These are phyloP conservation scores for Solanum chiquidenum DNA, from an alignment of 257 asterid species.

Conservation along the genomic window DNA sequence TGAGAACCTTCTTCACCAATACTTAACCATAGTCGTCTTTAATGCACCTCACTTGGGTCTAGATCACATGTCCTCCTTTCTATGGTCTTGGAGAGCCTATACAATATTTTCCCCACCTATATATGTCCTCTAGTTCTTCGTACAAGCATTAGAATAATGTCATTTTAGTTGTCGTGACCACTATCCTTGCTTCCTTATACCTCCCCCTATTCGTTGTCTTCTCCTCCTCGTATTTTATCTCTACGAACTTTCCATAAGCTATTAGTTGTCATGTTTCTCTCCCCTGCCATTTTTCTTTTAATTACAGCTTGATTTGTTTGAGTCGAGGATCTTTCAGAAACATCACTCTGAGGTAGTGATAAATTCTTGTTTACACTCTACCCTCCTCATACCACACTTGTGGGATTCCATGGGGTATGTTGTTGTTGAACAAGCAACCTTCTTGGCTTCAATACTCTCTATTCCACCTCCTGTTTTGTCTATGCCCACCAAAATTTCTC, in stretches of 20 bases:
- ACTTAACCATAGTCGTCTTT: not conserved
- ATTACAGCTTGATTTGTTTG: not conserved
- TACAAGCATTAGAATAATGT: not conserved
- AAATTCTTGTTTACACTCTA: not conserved
- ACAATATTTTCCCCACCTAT: not conserved
- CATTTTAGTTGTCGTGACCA: not conserved
- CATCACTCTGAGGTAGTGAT: not conserved
- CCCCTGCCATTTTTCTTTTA: not conserved
- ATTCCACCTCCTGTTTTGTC: not conserved
- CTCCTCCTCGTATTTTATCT: not conserved
- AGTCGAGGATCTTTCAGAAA: not conserved
- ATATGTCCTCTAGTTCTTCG: not conserved
- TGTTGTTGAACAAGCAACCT: not conserved
- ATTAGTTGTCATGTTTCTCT: not conserved
- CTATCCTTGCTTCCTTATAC: not conserved
- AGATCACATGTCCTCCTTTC: not conserved
- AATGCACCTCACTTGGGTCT: not conserved
- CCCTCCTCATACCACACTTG: not conserved
- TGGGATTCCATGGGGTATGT: not conserved
- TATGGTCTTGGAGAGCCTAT: not conserved
- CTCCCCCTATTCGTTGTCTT: not conserved
- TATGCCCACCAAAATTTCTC: not conserved
- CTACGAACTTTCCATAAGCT: not conserved
- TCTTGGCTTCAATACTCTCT: not conserved
- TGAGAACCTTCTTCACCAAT: not conserved